A percentile compares a stretch with the other conserved stretches of the same genome.
Conservation (phyloP, 495 filamentous ascomycete genomes). For the Cladorrhinum samala region DNA sequence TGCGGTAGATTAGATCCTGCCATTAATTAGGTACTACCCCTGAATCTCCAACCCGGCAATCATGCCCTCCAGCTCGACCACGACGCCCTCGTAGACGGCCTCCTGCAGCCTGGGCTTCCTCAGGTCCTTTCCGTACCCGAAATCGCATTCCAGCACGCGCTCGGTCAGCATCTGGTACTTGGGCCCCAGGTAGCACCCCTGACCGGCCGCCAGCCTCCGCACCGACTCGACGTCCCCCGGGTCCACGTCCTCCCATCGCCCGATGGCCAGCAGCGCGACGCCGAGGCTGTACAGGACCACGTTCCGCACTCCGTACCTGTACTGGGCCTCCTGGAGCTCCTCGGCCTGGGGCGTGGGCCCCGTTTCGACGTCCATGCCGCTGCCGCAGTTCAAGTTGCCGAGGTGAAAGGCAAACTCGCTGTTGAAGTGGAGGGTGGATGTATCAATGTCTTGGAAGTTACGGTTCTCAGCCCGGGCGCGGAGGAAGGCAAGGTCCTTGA, state of each 20-base stretch:
- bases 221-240: conserved; percentile 5
- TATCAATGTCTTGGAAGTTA: too few species aligned
- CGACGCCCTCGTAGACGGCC: conserved; percentile 9
- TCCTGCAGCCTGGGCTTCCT: conserved; percentile 12
- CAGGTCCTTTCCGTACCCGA: conserved; percentile 13
- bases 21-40: too few species aligned
- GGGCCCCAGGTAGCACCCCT: conserved; percentile 4
- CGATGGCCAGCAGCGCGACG: conserved; percentile 22
- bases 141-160: conserved; percentile 14
- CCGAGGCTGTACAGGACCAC: conserved; percentile 21
- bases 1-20: too few species aligned
- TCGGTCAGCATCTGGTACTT: conserved; percentile 7
- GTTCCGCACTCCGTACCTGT: conserved; percentile 21
- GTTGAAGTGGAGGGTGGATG: neutral
- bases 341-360: neutral
- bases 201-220: neutral
- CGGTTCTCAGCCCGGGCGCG: neutral
- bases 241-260: conserved; percentile 15
- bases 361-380: neutral
- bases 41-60: conserved; percentile 5
- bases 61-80: conserved; percentile 11
- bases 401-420: neutral
- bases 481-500: neutral
- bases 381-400: neutral
- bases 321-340: neutral